Evolutionary conservation across 225 moss, liverwort and hornwort genomes (phyloP), one percentile per base, ranked within the genome.

Genomic region (Straminergon stramineum): DNA sequence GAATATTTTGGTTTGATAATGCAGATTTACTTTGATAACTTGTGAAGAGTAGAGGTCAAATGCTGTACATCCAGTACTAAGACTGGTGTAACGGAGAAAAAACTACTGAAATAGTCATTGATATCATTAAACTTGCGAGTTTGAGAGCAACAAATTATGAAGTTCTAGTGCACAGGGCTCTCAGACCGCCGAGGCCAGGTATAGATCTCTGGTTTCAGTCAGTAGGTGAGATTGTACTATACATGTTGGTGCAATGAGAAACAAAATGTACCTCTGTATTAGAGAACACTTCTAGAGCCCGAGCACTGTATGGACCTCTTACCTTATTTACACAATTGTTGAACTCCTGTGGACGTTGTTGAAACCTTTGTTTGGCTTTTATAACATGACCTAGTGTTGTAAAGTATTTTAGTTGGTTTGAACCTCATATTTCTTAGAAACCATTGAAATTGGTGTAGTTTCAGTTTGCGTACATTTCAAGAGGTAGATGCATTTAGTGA

Each of bases 311-410:
- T 41, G 41, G 23, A 41, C 41, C 13, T 39, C 14, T 70, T 39
- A 32, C 70, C 7, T 13, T 43, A 30, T 30, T 45, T 30, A 17
- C 18, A 18, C 7, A 5, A 4, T 4, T 71, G 24, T 71, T 75
- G 30, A 18, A 75, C 15, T 16, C 11, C 0, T 6, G 1, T 0
- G 1, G 6, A 48, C 1, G 4, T 7, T 75, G 19, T 19, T 74
- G 28, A 45, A 43, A 10, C 6, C 28, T 17, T 45, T 45, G 10
- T 45, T 74, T 27, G 28, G 5, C 17, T 74, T 69, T 17, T 28
- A 17, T 74, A 74, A 6, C 6, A 45, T 71, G 15, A 26, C 5
- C 26, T 26, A 41, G 41, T 71, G 9, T 15, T 1, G 17, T 10
- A 45, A 10, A 45, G 43, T 74, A 74, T 17, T 28, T 69, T 41